Conservation (phyloP, 2,329 filamentous ascomycete species). For the Stagonosporopsis tanaceti region DNA sequence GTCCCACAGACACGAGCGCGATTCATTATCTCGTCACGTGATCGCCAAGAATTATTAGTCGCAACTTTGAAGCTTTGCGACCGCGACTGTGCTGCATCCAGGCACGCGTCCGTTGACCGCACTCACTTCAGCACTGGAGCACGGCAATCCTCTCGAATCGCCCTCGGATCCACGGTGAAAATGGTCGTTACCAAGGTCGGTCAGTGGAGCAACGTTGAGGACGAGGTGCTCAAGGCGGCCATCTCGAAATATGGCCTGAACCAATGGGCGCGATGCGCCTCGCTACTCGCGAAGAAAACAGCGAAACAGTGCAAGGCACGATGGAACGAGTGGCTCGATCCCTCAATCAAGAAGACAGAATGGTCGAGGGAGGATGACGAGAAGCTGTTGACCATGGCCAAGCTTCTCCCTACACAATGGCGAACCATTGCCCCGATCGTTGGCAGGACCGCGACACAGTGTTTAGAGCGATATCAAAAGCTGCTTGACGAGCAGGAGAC, state of each 20-base stretch:
- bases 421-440: slow-evolving; percentile 97
- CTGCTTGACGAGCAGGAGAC: slow-evolving; percentile 95
- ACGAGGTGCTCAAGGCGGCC: slow-evolving; percentile 92
- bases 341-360: slow-evolving; percentile 97
- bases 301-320: slow-evolving; percentile 99
- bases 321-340: slow-evolving; percentile 98
- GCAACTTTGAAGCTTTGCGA: slow-evolving; percentile 27
- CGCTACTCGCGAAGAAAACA: slow-evolving; percentile 93
- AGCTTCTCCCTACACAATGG: slow-evolving; percentile 99
- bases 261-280: slow-evolving; percentile 98
- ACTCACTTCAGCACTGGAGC: slow-evolving; percentile 18
- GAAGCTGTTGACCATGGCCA: slow-evolving; percentile 93
- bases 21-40: too few relatives aligned
- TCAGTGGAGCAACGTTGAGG: slow-evolving; percentile 76
- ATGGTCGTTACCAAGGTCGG: slow-evolving; percentile 74
- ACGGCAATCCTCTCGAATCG: neutral
- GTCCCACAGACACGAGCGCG: too few relatives aligned
- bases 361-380: slow-evolving; percentile 99
- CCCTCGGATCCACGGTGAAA: slow-evolving; percentile 19
- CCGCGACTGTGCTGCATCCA: slow-evolving; percentile 24
- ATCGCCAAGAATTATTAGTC: slow-evolving; percentile 31
- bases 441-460: slow-evolving; percentile 95
- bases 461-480: slow-evolving; percentile 95
- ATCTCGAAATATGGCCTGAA: slow-evolving; percentile 55
- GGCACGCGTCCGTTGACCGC: slow-evolving; percentile 22